These are phyloP conservation scores for Narthecium ossifragum DNA, from an alignment of 106 monocot genomes.

Conservation along the genomic window DNA sequence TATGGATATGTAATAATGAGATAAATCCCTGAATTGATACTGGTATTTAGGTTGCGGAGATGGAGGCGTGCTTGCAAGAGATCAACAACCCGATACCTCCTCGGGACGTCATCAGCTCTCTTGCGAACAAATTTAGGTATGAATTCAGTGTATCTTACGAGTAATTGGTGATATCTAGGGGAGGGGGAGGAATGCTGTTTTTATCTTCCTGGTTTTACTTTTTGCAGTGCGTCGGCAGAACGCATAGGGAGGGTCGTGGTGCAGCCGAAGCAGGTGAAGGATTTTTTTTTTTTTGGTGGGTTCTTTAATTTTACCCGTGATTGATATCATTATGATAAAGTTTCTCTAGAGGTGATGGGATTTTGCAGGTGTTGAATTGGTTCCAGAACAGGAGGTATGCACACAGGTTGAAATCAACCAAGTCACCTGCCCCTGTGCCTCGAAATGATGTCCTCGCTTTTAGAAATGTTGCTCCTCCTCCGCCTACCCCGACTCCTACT, in stretches of 20 bases:
- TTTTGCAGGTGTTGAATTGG: slow-evolving; percentile 91
- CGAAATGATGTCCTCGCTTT: slow-evolving; percentile 46
- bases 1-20: too few relatives aligned
- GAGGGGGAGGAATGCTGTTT: too few relatives aligned
- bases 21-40: too few relatives aligned
- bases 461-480: slow-evolving; percentile 34
- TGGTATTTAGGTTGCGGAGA: slow-evolving; percentile 86
- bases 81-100: slow-evolving; percentile 61
- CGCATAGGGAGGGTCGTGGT: slow-evolving; percentile 73
- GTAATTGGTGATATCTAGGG: background rate
- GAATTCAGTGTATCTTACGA: background rate
- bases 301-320: background rate
- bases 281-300: background rate
- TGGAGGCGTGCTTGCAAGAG: slow-evolving; percentile 83
- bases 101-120: slow-evolving; percentile 44
- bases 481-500: too few relatives aligned
- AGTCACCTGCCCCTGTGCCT: slow-evolving; percentile 34
- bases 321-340: too few relatives aligned
- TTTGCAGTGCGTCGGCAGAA: slow-evolving; percentile 53
- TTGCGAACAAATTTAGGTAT: slow-evolving; percentile 94
- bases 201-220: too few relatives aligned
- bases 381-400: slow-evolving; percentile 97
- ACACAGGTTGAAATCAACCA: slow-evolving; percentile 47
- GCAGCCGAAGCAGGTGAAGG: slow-evolving; percentile 71
- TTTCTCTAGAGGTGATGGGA: too few relatives aligned